Base-by-base conservation (phyloP, 352 stramenopile species). In the Phytopythium ostracodes region DNA sequence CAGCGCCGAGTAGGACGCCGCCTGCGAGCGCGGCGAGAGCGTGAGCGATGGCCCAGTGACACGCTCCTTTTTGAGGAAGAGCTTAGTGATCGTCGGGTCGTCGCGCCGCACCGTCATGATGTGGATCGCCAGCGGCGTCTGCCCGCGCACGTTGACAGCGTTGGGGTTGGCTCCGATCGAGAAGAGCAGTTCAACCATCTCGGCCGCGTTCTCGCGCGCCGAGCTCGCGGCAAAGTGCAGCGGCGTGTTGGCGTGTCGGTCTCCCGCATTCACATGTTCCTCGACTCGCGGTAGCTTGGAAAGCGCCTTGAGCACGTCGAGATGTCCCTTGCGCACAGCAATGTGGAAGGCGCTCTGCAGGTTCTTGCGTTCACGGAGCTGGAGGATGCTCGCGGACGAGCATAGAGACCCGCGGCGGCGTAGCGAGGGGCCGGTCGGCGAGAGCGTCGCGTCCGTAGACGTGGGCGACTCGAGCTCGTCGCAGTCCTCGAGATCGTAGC, bases 331-430 rank as follows among this genome's bases (percentile, higher is more conserved):
- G 42, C 88, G 89, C 50, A 84, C 86, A 0, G 86, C 86, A 40
- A 94, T 90, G 64, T 94, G 86, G 31, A 94, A 72, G 61, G 84
- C 86, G 56, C 81, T 93, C 68, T 94, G 86, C 66, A 88, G 81
- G 68, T 93, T 92, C 74, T 92, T 94, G 52, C 72, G 79, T 60
- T 93, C 84, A 17, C 86, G 84, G 0, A 94, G 70, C 62, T 88
- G 77, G 24, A 94, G 61, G 55, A 94, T 92, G 52, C 82, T 82
- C 46, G 76, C 72, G 31, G 77, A 75, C 31, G 69, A 71, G n/a
- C 68, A 66, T 36, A 64, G 52, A 53, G 69, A 77, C n/a, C 66
- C 60, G 46, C 69, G 66, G 4, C 56, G 55, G 0, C 25, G 42
- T n/a, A 12, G 20, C 22, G 14, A 12, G 8, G 8, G 27, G 11